Evolutionary conservation across 1,284 basidiomycete species (phyloP).

Genomic region (Sporisorium sorghi): DNA sequence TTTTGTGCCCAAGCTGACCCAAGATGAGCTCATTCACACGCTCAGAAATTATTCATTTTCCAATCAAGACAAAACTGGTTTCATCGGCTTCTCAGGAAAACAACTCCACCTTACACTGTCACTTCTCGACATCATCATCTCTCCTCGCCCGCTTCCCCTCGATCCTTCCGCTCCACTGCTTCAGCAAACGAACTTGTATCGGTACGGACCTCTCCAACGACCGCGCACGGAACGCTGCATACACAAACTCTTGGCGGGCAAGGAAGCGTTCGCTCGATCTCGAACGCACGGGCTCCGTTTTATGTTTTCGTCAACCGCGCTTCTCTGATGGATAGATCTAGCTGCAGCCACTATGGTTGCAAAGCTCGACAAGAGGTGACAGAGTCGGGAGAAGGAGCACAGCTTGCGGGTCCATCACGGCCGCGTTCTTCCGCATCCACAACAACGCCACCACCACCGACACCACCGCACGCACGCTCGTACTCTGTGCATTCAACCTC

Average conservation of each 20-base stretch:
- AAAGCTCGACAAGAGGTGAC: not conserved
- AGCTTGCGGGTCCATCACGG: constrained; percentile 41
- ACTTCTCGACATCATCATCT: not conserved
- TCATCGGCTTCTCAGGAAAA: not conserved
- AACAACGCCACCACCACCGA: too few relatives aligned
- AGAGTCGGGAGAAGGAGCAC: too few relatives aligned
- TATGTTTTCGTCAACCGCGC: too few relatives aligned
- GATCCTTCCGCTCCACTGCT: not conserved
- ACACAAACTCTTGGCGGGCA: not conserved
- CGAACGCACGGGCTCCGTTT: too few relatives aligned
- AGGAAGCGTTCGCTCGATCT: not conserved
- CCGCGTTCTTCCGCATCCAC: not conserved
- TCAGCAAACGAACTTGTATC: not conserved
- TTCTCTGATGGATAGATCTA: constrained; percentile 19
- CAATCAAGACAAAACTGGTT: not conserved
- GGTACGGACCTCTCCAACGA: not conserved
- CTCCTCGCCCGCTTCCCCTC: not conserved
- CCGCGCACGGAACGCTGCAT: not conserved
- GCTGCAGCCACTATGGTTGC: constrained; percentile 48
- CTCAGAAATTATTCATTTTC: too few relatives aligned
- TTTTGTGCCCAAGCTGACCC: too few relatives aligned
- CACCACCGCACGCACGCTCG: not conserved
- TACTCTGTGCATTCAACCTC: constrained; percentile 20
- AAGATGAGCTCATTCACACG: constrained; percentile 2
- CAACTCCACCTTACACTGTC: constrained; percentile 3